phyloP scores from a whole-genome alignment of 306 rosid species.

The Clitoria ternatea region DNA sequence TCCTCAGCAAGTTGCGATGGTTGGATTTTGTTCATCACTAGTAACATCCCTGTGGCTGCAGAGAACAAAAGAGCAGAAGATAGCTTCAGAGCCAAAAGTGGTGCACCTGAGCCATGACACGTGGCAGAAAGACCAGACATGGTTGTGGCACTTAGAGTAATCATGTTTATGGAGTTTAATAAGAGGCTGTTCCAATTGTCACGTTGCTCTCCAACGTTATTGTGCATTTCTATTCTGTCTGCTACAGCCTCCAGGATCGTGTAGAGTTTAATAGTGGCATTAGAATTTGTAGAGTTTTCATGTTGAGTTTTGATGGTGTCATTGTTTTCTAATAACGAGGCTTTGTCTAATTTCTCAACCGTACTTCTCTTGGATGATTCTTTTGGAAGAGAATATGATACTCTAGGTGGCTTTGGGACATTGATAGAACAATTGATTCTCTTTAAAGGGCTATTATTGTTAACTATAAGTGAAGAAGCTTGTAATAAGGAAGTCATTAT shows the following conservation, averaged over 20 bases:
- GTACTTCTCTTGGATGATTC: background rate
- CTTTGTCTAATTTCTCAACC: constrained; percentile 12
- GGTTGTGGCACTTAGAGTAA: constrained; percentile 60
- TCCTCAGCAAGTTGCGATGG: constrained; percentile 81
- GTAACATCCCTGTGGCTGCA: constrained; percentile 54
- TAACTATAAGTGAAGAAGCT: constrained; percentile 22
- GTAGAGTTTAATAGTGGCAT: constrained; percentile 35
- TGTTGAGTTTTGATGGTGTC: background rate
- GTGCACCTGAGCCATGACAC: background rate
- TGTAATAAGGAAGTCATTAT: constrained; percentile 45
- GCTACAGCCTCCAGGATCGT: constrained; percentile 44
- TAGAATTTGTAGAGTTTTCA: background rate
- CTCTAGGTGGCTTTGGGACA: constrained; percentile 32
- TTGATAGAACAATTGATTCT: constrained; percentile 31
- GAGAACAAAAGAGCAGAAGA: constrained; percentile 50
- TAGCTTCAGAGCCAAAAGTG: constrained; percentile 41
- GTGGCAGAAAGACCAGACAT: constrained; percentile 43
- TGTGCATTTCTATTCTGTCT: constrained; percentile 67
- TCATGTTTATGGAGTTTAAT: constrained; percentile 60
- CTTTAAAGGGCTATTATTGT: background rate
- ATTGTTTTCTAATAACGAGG: background rate
- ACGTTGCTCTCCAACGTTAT: constrained; percentile 49
- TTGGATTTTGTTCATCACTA: constrained; percentile 60
- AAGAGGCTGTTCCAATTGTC: constrained; percentile 64
- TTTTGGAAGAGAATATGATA: constrained; percentile 26